phyloP scores from a whole-genome alignment of 208 protist species.

The Leishmania braziliensis region DNA sequence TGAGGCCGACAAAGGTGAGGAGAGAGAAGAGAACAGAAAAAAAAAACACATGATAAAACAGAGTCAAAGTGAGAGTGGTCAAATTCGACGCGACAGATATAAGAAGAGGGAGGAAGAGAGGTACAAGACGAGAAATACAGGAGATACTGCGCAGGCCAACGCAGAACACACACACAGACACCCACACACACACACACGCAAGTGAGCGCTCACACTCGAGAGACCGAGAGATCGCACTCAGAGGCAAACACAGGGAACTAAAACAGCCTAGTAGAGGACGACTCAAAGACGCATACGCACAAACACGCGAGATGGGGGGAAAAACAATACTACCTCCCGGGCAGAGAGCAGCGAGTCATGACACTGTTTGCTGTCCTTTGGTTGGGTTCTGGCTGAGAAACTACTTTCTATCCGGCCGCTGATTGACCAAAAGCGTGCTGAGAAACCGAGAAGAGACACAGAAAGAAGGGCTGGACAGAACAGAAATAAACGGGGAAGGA shows the following conservation, averaged over 20 bases:
- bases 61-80: background rate
- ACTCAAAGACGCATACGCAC: no score
- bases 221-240: background rate
- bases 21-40: constrained; percentile 6
- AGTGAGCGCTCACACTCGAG: background rate
- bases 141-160: background rate
- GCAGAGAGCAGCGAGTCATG: no score
- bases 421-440: no score
- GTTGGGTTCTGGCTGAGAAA: no score
- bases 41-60: background rate
- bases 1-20: background rate
- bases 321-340: no score
- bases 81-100: background rate
- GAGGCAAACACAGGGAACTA: background rate
- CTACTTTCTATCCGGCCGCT: no score
- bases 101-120: constrained; percentile 2
- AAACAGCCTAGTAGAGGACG: background rate
- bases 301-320: background rate
- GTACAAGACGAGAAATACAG: background rate
- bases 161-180: background rate
- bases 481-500: background rate
- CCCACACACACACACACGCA: background rate
- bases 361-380: no score
- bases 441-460: no score
- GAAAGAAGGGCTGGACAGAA: no score